Evolutionary conservation across 2,329 filamentous ascomycete species (phyloP).

Genomic region (Cytospora chrysosperma): DNA sequence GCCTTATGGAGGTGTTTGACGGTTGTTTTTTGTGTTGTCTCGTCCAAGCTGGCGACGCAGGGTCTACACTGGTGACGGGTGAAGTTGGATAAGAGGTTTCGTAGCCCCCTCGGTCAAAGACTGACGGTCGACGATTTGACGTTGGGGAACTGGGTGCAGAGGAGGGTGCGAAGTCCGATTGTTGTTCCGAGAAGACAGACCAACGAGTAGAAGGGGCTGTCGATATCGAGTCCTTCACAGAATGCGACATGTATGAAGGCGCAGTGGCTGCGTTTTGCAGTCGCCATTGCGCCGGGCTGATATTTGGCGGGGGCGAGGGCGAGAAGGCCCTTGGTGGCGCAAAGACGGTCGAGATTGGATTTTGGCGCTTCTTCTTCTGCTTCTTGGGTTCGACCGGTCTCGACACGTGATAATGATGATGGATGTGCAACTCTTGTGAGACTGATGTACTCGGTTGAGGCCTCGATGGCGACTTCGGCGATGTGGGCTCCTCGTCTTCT

Average conservation of each 20-base stretch:
- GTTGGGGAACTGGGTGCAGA: constrained; percentile 80
- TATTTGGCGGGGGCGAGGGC: constrained; percentile 42
- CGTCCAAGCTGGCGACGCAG: constrained; percentile 60
- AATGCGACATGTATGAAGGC: constrained; percentile 42
- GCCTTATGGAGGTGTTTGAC: constrained; percentile 56
- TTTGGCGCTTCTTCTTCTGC: constrained; percentile 65
- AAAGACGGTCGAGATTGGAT: constrained; percentile 60
- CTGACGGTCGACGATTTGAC: constrained; percentile 68
- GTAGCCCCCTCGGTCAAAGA: constrained; percentile 73
- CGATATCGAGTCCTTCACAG: constrained; percentile 52
- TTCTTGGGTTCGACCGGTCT: constrained; percentile 61
- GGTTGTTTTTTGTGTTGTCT: constrained; percentile 53
- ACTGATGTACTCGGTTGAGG: constrained; percentile 37
- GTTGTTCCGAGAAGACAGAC: constrained; percentile 60
- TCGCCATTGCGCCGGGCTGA: constrained; percentile 34
- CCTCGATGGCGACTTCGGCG: constrained; percentile 24
- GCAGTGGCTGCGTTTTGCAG: constrained; percentile 40
- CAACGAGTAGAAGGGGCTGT: constrained; percentile 55
- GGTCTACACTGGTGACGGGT: constrained; percentile 73
- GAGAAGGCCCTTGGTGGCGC: constrained; percentile 48
- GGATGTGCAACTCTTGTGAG: constrained; percentile 82
- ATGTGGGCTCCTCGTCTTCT: constrained; percentile 34
- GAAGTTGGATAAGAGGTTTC: constrained; percentile 77
- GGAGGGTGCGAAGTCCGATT: constrained; percentile 64
- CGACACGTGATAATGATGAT: constrained; percentile 86